Evolutionary conservation across 129 eudicot genomes (phyloP).

Genomic region (Saposhnikovia divaricata): DNA sequence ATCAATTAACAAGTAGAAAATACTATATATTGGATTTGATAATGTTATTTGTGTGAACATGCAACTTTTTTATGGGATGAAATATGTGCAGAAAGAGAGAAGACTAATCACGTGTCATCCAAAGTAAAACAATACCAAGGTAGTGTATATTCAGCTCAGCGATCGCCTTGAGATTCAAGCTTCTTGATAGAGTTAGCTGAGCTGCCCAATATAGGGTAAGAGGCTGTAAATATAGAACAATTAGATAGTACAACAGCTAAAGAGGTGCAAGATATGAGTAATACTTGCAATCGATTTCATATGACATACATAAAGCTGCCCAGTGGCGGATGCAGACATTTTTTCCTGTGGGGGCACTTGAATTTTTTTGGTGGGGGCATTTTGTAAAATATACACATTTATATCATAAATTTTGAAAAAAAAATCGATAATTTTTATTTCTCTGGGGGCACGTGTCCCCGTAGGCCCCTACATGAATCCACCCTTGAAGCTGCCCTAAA

Average conservation of each 20-base stretch:
- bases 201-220: constrained; percentile 62
- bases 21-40: neutral
- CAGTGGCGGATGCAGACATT: no score
- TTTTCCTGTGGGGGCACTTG: no score
- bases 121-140: constrained; percentile 48
- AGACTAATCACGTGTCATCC: neutral
- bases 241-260: constrained; percentile 14
- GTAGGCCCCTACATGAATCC: no score
- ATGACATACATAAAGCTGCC: neutral
- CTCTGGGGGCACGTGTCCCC: no score
- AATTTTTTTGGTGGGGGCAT: no score
- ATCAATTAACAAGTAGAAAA: neutral
- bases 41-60: neutral
- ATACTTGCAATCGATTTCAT: neutral
- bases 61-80: neutral
- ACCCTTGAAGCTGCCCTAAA: neutral
- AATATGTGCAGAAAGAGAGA: neutral
- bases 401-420: no score
- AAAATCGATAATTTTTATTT: no score
- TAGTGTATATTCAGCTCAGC: constrained; percentile 68
- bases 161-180: constrained; percentile 28
- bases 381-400: no score
- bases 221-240: constrained; percentile 48
- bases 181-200: constrained; percentile 43
- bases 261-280: neutral